Evolutionary conservation across 139 green algal species (phyloP), one percentile per base, ranked within the genome.

Genomic region (Parachlorella kessleri): DNA sequence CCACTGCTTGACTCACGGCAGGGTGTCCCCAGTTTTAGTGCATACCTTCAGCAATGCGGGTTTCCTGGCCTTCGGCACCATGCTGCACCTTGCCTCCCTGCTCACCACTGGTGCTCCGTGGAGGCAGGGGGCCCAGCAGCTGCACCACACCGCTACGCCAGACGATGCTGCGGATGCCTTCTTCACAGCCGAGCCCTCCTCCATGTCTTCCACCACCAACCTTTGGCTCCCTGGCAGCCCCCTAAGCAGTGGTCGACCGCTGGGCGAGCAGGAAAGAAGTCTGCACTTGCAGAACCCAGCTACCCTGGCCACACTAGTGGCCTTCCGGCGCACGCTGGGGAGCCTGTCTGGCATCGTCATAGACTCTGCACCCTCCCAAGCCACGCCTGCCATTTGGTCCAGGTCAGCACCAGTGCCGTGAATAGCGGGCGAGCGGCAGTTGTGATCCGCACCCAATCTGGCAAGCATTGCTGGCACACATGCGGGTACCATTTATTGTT

Each of bases 11-110:
- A 21, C 48, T 32, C 63, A 33, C 26, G 64, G 74, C 1, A 55
- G 69, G 1, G 28, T 65, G 64, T 63, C 63, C 4, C 66, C 74
- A 5, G 59, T 86, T 3, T 42, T 86, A 2, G 55, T 86, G 0
- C 81, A 86, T 6, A 63, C 67, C 37, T 78, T 86, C 73, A 82
- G 70, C 73, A 89, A 89, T 73, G 85, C 85, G 42, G 85, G 85
- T 32, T 89, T 84, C 64, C 65, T 89, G 6, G 84, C 84, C 1
- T 73, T 84, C 36, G 85, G 85, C 10, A 89, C 83, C 28, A 80
- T 89, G 72, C 73, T 89, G 71, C 79, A 83, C 70, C 70, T 86
- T n/a, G 55, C 53, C 8, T 65, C 36, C 3, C 36, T 37, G 37
- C 37, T 71, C 33, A 53, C n/a, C n/a, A n/a, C n/a, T n/a, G n/a